Evolutionary conservation across 441 rosid genomes (phyloP).

Genomic region (Erysimum pusillum): DNA sequence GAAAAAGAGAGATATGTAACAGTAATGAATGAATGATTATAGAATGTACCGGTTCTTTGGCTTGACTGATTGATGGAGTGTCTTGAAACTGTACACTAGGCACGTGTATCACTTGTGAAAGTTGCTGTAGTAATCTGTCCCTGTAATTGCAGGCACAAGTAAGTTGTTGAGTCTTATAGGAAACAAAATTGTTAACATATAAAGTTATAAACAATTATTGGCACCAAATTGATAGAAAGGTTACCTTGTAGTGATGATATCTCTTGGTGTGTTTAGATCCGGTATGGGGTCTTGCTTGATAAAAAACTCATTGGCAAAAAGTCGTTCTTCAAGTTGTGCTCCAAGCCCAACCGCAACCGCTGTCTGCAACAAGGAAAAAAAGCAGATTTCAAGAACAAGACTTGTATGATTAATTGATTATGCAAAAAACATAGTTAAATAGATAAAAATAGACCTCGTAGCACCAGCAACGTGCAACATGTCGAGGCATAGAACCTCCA

Average conservation of each 20-base stretch:
- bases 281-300: constrained; percentile 50
- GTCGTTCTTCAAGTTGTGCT: constrained; percentile 66
- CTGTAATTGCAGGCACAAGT: background rate
- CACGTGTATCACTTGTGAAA: constrained; percentile 11
- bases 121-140: background rate
- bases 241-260: constrained; percentile 60
- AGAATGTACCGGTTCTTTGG: constrained; percentile 11
- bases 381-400: constrained; percentile 1
- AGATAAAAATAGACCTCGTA: constrained; percentile 65
- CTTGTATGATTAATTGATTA: constrained; percentile 16
- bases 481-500: constrained; percentile 71
- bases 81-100: constrained; percentile 33
- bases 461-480: constrained; percentile 92
- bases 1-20: constrained; percentile 9
- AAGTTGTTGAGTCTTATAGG: background rate
- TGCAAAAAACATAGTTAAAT: background rate
- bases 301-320: constrained; percentile 49
- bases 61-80: constrained; percentile 22
- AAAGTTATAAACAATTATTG: no score
- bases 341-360: constrained; percentile 76
- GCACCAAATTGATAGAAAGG: background rate
- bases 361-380: constrained; percentile 56
- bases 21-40: background rate
- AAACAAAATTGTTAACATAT: no score
- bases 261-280: constrained; percentile 57